Evolutionary conservation across 768 basidiomycete genomes (phyloP), one percentile per base, ranked within the genome.

Genomic region (Suillus ampliporus): DNA sequence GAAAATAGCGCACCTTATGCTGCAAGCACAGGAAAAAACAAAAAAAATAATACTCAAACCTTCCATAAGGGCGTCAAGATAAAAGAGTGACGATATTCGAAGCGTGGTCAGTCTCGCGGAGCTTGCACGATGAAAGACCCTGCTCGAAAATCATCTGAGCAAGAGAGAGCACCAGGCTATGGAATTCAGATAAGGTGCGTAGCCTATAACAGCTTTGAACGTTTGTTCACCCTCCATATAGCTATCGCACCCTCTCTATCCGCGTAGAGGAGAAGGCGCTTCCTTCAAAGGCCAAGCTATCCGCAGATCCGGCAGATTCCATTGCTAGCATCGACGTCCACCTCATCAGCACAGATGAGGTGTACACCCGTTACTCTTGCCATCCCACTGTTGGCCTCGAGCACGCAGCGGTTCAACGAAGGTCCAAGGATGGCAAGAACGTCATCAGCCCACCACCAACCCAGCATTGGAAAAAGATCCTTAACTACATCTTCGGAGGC

Each of bases 401-500:
- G 63, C 26, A 65, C 1, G 76, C 73, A 23, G 81, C 83, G 11
- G 78, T 83, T 34, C 72, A 76, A 57, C 77, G 83, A 28, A 74
- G 70, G n/a, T 61, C 77, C 15, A 69, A 73, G 40, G 68, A 76
- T 15, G 82, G 82, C 6, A 81, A 77, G 65, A 87, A 87, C 68
- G 72, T 79, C 47, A 82, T 87, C 23, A 80, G 79, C 23, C 79
- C 83, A 0, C 83, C 83, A 3, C 79, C 78, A 4, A 80, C 78
- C 8, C 80, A 83, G 67, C 78, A 76, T 66, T 83, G 73, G 77
- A 77, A 79, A 68, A 86, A 85, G 76, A 74, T 79, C 35, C 67
- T 84, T 19, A 81, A 80, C 66, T 87, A 85, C 58, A 62, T 87
- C 53, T 83, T 87, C 51, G 84, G 85, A 46, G 86, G 86, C 1